Evolutionary conservation across 2,329 filamentous ascomycete genomes (phyloP).

Genomic region (Apiospora kogelbergensis): DNA sequence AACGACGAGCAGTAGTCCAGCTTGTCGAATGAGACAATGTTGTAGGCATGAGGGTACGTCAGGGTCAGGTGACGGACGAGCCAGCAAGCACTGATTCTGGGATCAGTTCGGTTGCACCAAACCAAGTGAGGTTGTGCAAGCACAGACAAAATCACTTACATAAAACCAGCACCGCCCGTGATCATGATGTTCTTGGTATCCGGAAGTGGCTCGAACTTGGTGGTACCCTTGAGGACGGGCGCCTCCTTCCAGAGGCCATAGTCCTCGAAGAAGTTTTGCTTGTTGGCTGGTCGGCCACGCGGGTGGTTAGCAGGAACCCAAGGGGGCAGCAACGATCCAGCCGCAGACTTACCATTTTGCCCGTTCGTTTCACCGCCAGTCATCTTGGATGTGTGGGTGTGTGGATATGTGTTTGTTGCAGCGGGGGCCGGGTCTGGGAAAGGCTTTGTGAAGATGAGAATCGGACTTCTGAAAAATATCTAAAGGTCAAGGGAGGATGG

Average conservation of each 20-base stretch:
- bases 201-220: slow-evolving; percentile 66
- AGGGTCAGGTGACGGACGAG: slow-evolving; percentile 75
- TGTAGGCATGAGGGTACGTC: slow-evolving; percentile 73
- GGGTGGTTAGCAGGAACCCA: neutral
- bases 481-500: neutral
- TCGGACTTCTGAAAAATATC: neutral
- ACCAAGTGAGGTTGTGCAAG: neutral
- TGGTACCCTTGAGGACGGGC: slow-evolving; percentile 67
- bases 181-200: slow-evolving; percentile 81
- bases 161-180: slow-evolving; percentile 82
- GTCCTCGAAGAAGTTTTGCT: slow-evolving; percentile 51
- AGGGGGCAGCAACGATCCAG: neutral
- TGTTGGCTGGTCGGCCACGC: slow-evolving; percentile 23
- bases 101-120: slow-evolving; percentile 19
- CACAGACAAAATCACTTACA: slow-evolving; percentile 51
- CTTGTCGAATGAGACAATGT: slow-evolving; percentile 81
- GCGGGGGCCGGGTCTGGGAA: neutral
- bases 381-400: neutral
- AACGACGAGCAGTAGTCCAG: slow-evolving; percentile 79
- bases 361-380: neutral
- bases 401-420: neutral
- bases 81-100: slow-evolving; percentile 68
- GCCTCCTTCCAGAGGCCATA: slow-evolving; percentile 70
- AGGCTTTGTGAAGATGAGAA: neutral
- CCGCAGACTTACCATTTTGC: neutral